A percentile compares a stretch with the other conserved stretches of the same genome.
Conservation (phyloP, 2,329 filamentous ascomycete genomes). For the Arthrobotrys sphaeroides region DNA sequence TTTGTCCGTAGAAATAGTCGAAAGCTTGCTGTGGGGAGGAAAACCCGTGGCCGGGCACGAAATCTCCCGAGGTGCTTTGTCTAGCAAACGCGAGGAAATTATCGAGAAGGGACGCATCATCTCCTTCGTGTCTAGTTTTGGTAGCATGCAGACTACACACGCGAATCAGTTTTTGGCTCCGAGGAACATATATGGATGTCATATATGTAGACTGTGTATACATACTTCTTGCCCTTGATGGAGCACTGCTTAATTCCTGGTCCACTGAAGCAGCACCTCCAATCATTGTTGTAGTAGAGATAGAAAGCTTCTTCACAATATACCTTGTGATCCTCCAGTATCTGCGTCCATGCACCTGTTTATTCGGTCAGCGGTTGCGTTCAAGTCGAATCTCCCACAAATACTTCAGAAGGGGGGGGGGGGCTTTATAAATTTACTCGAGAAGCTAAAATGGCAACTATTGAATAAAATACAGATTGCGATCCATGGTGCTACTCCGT, state of each 20-base stretch:
- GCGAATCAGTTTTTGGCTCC: not conserved
- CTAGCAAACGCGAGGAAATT: not conserved
- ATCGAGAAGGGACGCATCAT: not conserved
- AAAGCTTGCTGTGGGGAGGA: not conserved
- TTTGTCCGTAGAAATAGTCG: not conserved
- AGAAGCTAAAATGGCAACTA: not conserved
- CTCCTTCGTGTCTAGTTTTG: not conserved
- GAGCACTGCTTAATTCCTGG: not conserved
- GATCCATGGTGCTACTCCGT: not conserved
- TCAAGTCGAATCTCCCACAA: too few species aligned
- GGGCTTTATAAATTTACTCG: not conserved
- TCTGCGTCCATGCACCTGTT: not conserved
- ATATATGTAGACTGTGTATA: too few species aligned
- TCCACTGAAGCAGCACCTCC: not conserved
- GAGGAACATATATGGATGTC: not conserved
- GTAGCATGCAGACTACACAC: not conserved
- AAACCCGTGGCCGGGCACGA: not conserved
- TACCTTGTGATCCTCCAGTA: not conserved
- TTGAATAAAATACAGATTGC: slow-evolving; percentile 8
- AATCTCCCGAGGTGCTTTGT: not conserved
- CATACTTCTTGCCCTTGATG: not conserved
- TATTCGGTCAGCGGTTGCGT: too few species aligned
- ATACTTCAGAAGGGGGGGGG: too few species aligned
- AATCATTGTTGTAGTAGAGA: not conserved
- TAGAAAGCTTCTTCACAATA: not conserved